Evolutionary conservation across 78 protist species (phyloP).

Genomic region (slime mould (Dictyostelium discoideum)): DNA sequence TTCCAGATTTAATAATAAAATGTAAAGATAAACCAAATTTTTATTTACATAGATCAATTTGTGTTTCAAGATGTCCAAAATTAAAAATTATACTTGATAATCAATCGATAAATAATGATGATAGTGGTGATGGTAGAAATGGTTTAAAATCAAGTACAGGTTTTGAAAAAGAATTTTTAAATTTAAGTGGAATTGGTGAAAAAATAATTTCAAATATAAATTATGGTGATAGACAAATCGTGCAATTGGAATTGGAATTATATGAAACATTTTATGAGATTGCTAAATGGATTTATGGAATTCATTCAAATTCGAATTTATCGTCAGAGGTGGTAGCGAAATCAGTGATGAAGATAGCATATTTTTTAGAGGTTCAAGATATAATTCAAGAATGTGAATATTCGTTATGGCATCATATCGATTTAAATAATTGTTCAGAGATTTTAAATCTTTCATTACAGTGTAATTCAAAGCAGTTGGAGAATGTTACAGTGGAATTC

Average conservation of each 20-base stretch:
- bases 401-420: slow-evolving; percentile 52
- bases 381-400: slow-evolving; percentile 27
- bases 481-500: slow-evolving; percentile 20
- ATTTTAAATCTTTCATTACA: slow-evolving; percentile 10
- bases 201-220: background rate
- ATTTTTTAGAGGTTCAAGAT: background rate
- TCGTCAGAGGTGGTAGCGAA: background rate
- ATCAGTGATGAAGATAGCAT: background rate
- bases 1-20: slow-evolving; percentile 53
- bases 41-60: slow-evolving; percentile 59
- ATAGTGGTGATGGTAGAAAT: background rate
- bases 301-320: background rate
- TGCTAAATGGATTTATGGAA: slow-evolving; percentile 34
- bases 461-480: slow-evolving; percentile 16
- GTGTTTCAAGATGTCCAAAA: slow-evolving; percentile 74
- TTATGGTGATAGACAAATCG: background rate
- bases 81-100: background rate
- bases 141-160: background rate
- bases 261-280: slow-evolving; percentile 25
- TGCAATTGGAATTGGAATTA: background rate
- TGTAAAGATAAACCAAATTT: background rate
- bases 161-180: background rate
- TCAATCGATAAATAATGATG: background rate
- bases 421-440: slow-evolving; percentile 41
- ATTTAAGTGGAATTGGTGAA: background rate